phyloP scores from a whole-genome alignment of 495 filamentous ascomycete species.

The Immersiella caudata region DNA sequence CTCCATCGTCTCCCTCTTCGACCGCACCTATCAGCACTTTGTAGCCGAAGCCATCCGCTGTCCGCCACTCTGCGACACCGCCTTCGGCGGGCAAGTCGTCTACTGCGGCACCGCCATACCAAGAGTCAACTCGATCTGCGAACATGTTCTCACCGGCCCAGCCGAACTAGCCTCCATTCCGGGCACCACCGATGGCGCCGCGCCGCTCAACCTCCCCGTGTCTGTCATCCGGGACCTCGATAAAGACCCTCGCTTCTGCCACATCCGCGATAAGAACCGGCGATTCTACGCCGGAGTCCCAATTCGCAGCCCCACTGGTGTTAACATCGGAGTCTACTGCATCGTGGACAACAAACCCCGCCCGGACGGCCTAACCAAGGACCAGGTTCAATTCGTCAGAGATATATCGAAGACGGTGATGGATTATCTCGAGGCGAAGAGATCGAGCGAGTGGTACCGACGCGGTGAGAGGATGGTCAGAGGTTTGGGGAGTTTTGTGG shows the following conservation, averaged over 20 bases:
- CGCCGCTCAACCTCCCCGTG: conserved; percentile 43
- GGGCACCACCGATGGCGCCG: conserved; percentile 12
- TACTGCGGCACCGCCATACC: conserved; percentile 49
- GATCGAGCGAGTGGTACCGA: conserved; percentile 59
- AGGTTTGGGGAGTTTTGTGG: conserved; percentile 66
- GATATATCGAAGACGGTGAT: conserved; percentile 61
- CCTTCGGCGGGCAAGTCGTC: conserved; percentile 27
- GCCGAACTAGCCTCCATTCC: conserved; percentile 27
- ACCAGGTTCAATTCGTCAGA: conserved; percentile 47
- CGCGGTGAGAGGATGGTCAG: conserved; percentile 62
- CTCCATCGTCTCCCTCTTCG: conserved; percentile 63
- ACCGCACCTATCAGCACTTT: conserved; percentile 60
- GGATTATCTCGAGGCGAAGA: conserved; percentile 62
- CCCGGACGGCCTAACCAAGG: conserved; percentile 40
- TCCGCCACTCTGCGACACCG: conserved; percentile 46
- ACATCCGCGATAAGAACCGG: conserved; percentile 44
- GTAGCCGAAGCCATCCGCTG: conserved; percentile 65
- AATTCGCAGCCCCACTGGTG: conserved; percentile 65
- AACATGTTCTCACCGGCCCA: conserved; percentile 41
- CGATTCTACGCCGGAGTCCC: conserved; percentile 70
- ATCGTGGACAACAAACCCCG: conserved; percentile 62
- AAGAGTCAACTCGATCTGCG: conserved; percentile 50
- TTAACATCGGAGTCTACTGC: conserved; percentile 73
- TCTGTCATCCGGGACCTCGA: conserved; percentile 55
- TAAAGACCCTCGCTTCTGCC: conserved; percentile 52